Conservation (phyloP, 2,329 filamentous ascomycete genomes). For the Pseudocercospora cruenta region DNA sequence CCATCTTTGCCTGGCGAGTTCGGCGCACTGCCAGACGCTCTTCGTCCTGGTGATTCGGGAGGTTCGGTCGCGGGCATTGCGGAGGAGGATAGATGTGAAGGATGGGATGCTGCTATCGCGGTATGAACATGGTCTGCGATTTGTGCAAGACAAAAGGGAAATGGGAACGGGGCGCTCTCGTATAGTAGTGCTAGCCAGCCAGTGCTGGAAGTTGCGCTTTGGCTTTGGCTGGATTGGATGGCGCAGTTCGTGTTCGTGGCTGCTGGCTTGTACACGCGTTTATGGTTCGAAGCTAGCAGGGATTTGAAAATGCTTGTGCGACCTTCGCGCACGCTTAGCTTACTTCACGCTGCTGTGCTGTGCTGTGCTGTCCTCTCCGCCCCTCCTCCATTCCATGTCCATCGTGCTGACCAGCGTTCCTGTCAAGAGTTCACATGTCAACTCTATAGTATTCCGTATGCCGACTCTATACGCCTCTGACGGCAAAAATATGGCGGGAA, state of each 20-base stretch:
- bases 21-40: conserved; percentile 29
- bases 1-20: conserved; percentile 36
- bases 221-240: background rate
- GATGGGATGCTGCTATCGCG: conserved; percentile 1
- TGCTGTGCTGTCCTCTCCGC: no score
- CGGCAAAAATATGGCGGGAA: no score
- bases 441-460: no score
- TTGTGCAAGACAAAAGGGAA: background rate
- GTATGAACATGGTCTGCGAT: background rate
- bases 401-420: no score
- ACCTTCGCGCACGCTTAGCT: no score
- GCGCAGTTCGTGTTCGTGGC: background rate
- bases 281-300: background rate
- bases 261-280: background rate
- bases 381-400: no score
- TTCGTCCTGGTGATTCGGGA: conserved; percentile 20
- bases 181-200: background rate
- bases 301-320: background rate
- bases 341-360: no score
- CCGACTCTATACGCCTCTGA: no score
- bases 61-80: conserved; percentile 3
- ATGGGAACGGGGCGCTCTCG: background rate
- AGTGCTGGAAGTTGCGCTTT: background rate
- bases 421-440: no score
- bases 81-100: background rate